These are phyloP conservation scores for Rhodotorula diobovata DNA, from an alignment of 768 basidiomycete genomes.

Conservation along the genomic window DNA sequence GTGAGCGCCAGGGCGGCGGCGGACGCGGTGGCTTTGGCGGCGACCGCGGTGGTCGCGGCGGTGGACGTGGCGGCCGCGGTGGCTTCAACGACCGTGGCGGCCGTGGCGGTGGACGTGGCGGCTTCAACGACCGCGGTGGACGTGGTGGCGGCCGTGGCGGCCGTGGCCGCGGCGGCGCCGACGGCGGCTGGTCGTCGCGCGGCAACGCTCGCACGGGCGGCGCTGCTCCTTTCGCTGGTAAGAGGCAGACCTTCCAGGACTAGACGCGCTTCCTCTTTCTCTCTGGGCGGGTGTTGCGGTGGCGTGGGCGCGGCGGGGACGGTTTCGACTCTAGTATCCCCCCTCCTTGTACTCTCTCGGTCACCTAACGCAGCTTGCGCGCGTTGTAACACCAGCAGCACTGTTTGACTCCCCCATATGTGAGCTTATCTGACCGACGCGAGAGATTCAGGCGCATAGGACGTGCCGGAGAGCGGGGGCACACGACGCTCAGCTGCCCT, in stretches of 20 bases:
- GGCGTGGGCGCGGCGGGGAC: no score
- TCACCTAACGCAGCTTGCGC: no score
- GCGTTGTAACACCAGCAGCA: no score
- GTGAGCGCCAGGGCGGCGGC: constrained; percentile 55
- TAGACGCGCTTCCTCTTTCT: no score
- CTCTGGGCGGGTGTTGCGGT: no score
- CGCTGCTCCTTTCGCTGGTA: constrained; percentile 40
- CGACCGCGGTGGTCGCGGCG: constrained; percentile 47
- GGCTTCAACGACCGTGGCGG: constrained; percentile 40
- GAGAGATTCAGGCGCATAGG: no score
- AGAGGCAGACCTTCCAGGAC: constrained; percentile 61
- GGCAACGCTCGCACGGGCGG: constrained; percentile 8
- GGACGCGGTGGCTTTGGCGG: constrained; percentile 31
- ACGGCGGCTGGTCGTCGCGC: constrained; percentile 14
- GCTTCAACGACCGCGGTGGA: constrained; percentile 39
- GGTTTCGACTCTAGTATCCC: no score
- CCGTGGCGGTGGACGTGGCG: constrained; percentile 44
- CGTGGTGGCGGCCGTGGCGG: constrained; percentile 49
- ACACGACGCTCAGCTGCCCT: no score
- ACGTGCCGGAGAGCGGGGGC: no score
- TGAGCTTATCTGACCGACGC: no score
- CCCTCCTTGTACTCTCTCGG: no score
- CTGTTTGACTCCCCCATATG: no score
- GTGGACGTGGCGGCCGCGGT: constrained; percentile 47
- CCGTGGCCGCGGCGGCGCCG: constrained; percentile 28